Evolutionary conservation across 306 rosid genomes (phyloP).

Genomic region (Quercus cerris): DNA sequence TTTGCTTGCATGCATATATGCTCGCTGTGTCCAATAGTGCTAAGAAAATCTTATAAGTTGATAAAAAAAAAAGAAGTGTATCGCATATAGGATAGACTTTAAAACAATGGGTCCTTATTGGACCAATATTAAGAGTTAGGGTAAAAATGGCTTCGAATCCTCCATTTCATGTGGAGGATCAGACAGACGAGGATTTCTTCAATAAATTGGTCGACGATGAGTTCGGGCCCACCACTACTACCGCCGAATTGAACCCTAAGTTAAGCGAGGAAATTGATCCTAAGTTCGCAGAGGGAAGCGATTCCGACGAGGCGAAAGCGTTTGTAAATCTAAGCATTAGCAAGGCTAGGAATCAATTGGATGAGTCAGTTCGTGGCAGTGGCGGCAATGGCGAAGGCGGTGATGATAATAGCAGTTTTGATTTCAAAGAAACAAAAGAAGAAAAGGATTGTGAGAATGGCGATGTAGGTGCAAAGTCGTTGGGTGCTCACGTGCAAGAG

Average conservation of each 20-base stretch:
- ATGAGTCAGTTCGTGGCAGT: conserved; percentile 24
- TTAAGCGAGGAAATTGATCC: neutral
- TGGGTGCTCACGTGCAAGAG: conserved; percentile 26
- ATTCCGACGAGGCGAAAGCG: conserved; percentile 62
- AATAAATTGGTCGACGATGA: conserved; percentile 87
- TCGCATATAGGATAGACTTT: too few relatives aligned
- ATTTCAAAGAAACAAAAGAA: conserved; percentile 2
- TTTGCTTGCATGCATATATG: too few relatives aligned
- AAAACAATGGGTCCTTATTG: too few relatives aligned
- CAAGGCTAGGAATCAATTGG: conserved; percentile 37
- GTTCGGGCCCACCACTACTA: conserved; percentile 25
- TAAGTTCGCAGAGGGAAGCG: conserved; percentile 30
- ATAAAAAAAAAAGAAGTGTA: too few relatives aligned
- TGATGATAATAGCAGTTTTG: conserved; percentile 3
- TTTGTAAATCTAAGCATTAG: conserved; percentile 47
- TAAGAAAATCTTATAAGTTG: too few relatives aligned
- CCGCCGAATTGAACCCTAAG: conserved; percentile 14
- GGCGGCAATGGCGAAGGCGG: conserved; percentile 8
- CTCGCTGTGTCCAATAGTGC: too few relatives aligned
- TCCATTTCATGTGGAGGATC: conserved; percentile 86
- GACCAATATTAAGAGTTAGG: neutral
- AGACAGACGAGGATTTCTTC: conserved; percentile 84
- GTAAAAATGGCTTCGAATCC: conserved; percentile 76
- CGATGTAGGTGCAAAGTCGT: conserved; percentile 17
- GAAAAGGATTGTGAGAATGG: conserved; percentile 20